These are phyloP conservation scores for Alternaria tenuissima DNA, from an alignment of 2,329 filamentous ascomycete species.

Conservation along the genomic window DNA sequence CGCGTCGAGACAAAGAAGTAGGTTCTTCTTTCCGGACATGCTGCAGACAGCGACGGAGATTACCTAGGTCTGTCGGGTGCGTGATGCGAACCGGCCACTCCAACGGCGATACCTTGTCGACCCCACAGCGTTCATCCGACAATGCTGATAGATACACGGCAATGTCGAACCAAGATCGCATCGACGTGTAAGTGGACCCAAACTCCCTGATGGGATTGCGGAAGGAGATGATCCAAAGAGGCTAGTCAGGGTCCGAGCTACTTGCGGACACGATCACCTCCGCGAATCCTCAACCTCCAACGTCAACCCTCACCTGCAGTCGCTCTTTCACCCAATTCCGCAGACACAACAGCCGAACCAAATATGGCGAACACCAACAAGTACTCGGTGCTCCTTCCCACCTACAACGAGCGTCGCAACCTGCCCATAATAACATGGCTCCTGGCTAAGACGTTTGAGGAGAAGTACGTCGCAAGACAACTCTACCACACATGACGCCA, in stretches of 20 bases:
- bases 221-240: constrained; percentile 31
- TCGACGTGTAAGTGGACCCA: neutral
- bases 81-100: neutral
- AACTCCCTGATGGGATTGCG: constrained; percentile 1
- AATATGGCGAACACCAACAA: constrained; percentile 67
- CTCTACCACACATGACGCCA: neutral
- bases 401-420: constrained; percentile 98
- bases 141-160: neutral
- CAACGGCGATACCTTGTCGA: neutral
- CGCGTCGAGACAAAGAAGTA: constrained; percentile 69
- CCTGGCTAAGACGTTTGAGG: constrained; percentile 88
- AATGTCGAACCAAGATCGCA: neutral
- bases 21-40: constrained; percentile 49
- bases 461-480: constrained; percentile 68
- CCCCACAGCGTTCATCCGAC: neutral
- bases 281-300: constrained; percentile 24
- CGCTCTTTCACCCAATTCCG: constrained; percentile 37
- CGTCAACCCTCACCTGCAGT: constrained; percentile 31
- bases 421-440: constrained; percentile 96
- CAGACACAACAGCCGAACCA: constrained; percentile 20
- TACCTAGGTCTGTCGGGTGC: neutral
- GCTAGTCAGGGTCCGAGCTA: constrained; percentile 27
- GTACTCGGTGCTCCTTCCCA: constrained; percentile 97
- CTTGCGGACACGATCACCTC: constrained; percentile 40
- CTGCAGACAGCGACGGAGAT: constrained; percentile 16